Base-by-base conservation (phyloP, 2,329 filamentous ascomycete genomes). In the Epichloe scottii region DNA sequence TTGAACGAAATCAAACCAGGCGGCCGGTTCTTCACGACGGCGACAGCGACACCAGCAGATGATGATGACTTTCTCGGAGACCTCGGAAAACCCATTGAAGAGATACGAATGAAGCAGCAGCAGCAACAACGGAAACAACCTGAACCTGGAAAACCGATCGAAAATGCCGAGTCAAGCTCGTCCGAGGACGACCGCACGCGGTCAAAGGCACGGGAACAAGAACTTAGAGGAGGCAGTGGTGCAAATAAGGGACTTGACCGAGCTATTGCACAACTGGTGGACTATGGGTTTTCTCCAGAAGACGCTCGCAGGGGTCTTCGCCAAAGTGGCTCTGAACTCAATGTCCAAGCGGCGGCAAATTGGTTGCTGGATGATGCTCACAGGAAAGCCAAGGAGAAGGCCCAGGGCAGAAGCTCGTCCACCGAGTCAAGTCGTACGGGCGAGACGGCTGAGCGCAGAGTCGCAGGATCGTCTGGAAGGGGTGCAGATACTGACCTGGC, bases 361-460 rank as follows among this genome's bases (percentile, higher is more conserved):
- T 94, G 85, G 82, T 76, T 98, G 10, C 71, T 98, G 37, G 93
- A 94, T 52, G 87, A 95, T 63, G 93, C 93, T 5, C 93, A 98
- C 64, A 77, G 82, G 39, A 85, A 94, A 63, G 80, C 89, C 23
- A 87, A 84, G 55, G 82, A 86, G 58, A 89, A 89, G 62, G 74
- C 79, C 7, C 73, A 79, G 39, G 75, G 77, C 15, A 68, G 69
- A 49, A 73, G 72, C 34, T 68, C 73, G 8, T 68, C 49, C 7
- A 35, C 42, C 7, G 50, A n/a, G n/a, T 5, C 54, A 8, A 14
- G 40, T 26, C 46, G 50, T 4, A 19, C 34, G 17, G 15, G 41
- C 14, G 46, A 35, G 21, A 51, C 47, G 12, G 10, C 39, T 15
- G 50, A 57, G 37, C 37, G 34, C 48, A 78, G 70, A 52, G 69